Evolutionary conservation across 225 moss, liverwort and hornwort species (phyloP), one percentile per base, ranked within the genome.

Genomic region (Polytrichum commune): DNA sequence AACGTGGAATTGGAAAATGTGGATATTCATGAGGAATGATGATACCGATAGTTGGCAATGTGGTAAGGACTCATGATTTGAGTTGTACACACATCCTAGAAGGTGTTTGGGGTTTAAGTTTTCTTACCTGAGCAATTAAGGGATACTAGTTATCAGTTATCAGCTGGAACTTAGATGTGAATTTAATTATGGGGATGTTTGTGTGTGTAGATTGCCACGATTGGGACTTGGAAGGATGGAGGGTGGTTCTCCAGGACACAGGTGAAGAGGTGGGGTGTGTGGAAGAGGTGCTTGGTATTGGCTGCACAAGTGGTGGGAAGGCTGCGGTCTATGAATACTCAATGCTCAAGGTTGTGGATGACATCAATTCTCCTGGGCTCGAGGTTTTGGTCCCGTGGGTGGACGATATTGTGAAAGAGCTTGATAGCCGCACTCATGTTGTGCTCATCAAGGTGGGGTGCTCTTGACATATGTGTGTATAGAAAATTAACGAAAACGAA

Each of bases 371-470:
- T 54, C 87, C 84, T 8, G 87, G 84, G 53, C 77, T 86, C 56
- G 89, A 89, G 79, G 79, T 86, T 55, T 60, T 86, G 18, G 86
- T 89, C 32, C 89, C 89, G 10, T 86, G 85, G 86, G 89, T 89
- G 75, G 86, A 84, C n/a, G 89, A 89, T 75, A 22, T 89, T 46
- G 89, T 89, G 67, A 81, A 57, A 68, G 81, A 81, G 55, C 68
- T 89, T 54, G 86, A 89, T 64, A 60, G 61, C 67, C n/a, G 73
- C 68, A 58, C 69, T 18, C 75, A 54, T 25, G 67, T 73, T 61
- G 76, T 89, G 25, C 27, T 75, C 64, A 89, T 89, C 75, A 66
- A 76, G 81, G 89, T 89, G 53, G 73, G 32, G 27, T 57, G 9
- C 22, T 46, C 19, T 35, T 35, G 16, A 46, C 46, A 46, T 46